phyloP scores from a whole-genome alignment of 2,329 filamentous ascomycete species.

The Trichoderma semiorbis region DNA sequence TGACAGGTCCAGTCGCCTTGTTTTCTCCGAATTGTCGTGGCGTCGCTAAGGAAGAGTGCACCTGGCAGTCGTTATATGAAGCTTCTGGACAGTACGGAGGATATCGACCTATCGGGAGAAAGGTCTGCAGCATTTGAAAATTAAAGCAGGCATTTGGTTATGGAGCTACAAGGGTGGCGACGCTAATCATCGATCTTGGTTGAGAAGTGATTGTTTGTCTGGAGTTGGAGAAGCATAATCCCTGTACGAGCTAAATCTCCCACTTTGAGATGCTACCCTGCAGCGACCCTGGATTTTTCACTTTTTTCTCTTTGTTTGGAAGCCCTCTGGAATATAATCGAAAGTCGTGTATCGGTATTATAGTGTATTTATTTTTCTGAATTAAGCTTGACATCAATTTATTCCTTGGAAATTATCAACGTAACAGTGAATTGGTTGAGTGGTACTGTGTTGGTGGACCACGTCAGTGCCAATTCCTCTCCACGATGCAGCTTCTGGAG shows the following conservation, averaged over 20 bases:
- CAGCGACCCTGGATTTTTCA: background rate
- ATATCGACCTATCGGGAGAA: constrained; percentile 1
- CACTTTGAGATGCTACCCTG: background rate
- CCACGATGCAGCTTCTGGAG: background rate
- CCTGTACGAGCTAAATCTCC: background rate
- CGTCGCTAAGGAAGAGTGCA: background rate
- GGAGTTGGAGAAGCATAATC: background rate
- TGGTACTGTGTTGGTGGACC: background rate
- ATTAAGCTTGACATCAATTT: background rate
- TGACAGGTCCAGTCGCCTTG: background rate
- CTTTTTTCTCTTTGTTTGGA: background rate
- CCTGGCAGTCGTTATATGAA: background rate
- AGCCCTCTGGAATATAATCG: background rate
- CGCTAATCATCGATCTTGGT: constrained; percentile 9
- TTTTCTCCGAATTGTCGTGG: background rate
- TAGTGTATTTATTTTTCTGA: too few relatives aligned
- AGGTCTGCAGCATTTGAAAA: background rate
- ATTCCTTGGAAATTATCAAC: background rate
- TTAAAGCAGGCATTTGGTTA: background rate
- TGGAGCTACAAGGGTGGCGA: constrained; percentile 3
- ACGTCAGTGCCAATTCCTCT: background rate
- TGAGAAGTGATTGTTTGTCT: constrained; percentile 7
- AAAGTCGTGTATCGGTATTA: background rate
- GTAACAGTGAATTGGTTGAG: background rate
- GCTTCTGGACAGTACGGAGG: background rate